Evolutionary conservation across 345 rosid species (phyloP), one percentile per base, ranked within the genome.

Genomic region (Aquilaria sinensis): DNA sequence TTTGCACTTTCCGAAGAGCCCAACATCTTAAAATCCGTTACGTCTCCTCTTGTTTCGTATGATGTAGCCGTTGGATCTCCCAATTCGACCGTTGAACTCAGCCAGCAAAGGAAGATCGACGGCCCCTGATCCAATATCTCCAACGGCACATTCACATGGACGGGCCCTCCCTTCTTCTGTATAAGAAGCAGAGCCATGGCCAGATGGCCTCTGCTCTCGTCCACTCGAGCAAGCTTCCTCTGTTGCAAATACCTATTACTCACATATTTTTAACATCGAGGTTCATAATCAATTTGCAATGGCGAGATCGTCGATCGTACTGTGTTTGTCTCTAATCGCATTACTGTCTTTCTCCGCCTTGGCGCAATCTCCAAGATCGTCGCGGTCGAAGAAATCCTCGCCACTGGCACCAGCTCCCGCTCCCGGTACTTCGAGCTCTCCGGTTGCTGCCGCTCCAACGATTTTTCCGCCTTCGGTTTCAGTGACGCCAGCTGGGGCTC

Each of bases 401-500:
- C 45, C 72, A 5, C 64, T 76, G 2, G 53, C 58, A 1, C 46
- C 74, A 30, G 45, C 72, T 41, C 76, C 79, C n/a, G 23, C 79
- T 62, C 74, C 79, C 4, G 23, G 23, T 2, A 2, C 65, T 7
- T 69, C 65, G n/a, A 9, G 54, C 2, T 74, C 77, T 12, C 63
- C 51, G 47, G 48, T 71, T 74, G 65, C 78, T 48, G 48, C 56
- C 15, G 31, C 77, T 6, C 67, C 59, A 6, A 16, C 60, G 0
- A 60, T 50, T 23, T 23, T 23, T 23, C 59, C 81, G 3, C 61
- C 80, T 0, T 1, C 53, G 0, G 66, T 71, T 59, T 62, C 74
- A 5, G 10, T 12, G 50, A 3, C 81, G 0, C 81, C 81, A 0
- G 16, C 71, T 41, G 57, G 48, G 23, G 84, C 84, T 66, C 84